Base-by-base conservation (phyloP, 169 alveolate genomes). In the Plasmodium fragile region DNA sequence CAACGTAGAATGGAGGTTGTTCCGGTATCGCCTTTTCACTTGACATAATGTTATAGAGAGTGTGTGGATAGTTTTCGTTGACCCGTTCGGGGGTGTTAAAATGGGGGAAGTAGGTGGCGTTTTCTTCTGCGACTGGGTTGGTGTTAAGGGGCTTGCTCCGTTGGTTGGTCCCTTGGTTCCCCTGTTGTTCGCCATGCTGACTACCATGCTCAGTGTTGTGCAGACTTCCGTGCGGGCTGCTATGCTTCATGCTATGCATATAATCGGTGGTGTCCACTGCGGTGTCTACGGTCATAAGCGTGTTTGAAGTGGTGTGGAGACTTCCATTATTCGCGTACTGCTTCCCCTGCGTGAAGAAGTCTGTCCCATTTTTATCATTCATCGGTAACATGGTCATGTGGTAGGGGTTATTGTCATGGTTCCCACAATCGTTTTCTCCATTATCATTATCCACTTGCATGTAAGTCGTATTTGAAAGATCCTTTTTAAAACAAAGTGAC, bases 271-370 rank as follows among this genome's bases (percentile, higher is more conserved):
- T 65, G 32, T 82, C 81, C 25, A 69, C 52, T 18, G 71, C 52
- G 30, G 65, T 39, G 49, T 52, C 83, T 8, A 49, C 41, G 52
- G 81, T n/a, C 92, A 83, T 83, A 30, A 71, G 41, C 4, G 36
- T 49, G 16, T 83, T 83, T 0, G 92, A 70, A 30, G 83, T 43
- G 11, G 83, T 83, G 28, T 41, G 72, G 10, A 83, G 77, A 13
- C 55, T 73, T 10, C 59, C 49, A 34, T 22, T 69, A n/a, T 65
- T 65, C 28, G 43, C 10, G 34, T 34, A 65, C 2, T 39, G 69
- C 25, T 82, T 82, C 6, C 65, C 80, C 7, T 28, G 32, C 8
- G 8, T 41, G 6, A 36, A 16, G 49, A n/a, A 70, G 22, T 83
- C 73, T 36, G 34, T 10, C 16, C 49, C n/a, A 41, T 16, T 83